These are phyloP conservation scores for Xerocomellus amylosporus DNA, from an alignment of 768 basidiomycete species.

Conservation along the genomic window DNA sequence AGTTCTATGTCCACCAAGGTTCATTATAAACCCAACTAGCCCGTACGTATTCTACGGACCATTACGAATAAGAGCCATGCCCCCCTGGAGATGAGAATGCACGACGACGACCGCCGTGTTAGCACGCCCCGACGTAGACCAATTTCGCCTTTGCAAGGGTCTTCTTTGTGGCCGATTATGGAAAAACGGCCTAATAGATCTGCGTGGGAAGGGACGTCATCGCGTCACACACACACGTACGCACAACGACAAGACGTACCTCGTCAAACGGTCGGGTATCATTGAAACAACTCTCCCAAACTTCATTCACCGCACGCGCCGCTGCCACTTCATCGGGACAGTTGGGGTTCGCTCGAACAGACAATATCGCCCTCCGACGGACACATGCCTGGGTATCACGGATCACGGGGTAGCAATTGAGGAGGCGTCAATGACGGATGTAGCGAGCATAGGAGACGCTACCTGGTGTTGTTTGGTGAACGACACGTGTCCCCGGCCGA, in stretches of 20 bases:
- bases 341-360: constrained; percentile 75
- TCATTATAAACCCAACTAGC: background rate
- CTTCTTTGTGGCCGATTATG: background rate
- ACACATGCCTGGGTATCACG: constrained; percentile 68
- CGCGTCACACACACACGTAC: background rate
- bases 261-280: constrained; percentile 98
- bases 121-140: background rate
- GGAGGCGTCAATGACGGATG: constrained; percentile 12
- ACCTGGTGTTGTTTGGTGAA: constrained; percentile 97
- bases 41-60: constrained; percentile 7
- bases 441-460: constrained; percentile 10
- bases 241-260: constrained; percentile 41
- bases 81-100: constrained; percentile 10
- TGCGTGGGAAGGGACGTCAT: constrained; percentile 22
- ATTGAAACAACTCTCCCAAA: constrained; percentile 94
- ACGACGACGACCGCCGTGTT: background rate
- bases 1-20: constrained; percentile 9
- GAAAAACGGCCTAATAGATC: constrained; percentile 30
- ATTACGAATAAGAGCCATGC: background rate
- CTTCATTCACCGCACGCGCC: constrained; percentile 90
- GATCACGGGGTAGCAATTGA: constrained; percentile 4
- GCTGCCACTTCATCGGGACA: constrained; percentile 77
- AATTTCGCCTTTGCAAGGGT: background rate
- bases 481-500: constrained; percentile 68
- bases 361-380: constrained; percentile 78